Evolutionary conservation across 164 flowering plant genomes (phyloP), one percentile per base, ranked within the genome.

Genomic region (Warburgia ugandensis): DNA sequence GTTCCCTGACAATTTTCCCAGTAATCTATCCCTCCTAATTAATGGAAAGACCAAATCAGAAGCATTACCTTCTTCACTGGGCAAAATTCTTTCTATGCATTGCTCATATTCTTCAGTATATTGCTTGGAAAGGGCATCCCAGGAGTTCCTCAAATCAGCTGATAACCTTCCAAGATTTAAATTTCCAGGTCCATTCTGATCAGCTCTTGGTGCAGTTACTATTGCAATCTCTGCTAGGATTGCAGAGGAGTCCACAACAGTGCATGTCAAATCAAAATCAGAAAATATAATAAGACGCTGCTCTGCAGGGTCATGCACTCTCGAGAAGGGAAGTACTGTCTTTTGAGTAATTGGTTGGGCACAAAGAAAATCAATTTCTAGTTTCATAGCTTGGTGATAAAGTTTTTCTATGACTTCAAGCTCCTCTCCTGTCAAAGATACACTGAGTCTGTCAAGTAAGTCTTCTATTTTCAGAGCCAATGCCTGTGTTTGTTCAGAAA

Each of bases 241-340:
- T 64, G 98, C 96, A 50, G 94, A 83, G 25, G 98, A 92, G 74
- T 92, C 98, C 68, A 87, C 77, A 52, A 79, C 77, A 16, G 96
- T 74, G 74, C 98, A 88, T 25, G 98, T 92, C 77, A 88, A 69
- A 70, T 92, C 98, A 77, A 88, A 92, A 72, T 92, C 98, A 60
- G 91, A 80, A 69, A 92, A 88, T 65, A 92, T 49, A 37, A 79
- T 45, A 6, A 88, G 80, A 38, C 60, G 73, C 25, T 70, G 58
- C 56, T 70, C 70, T 20, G 66, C 73, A 53, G 76, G 71, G 30
- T 76, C 64, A 55, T 63, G 84, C 56, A 61, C 78, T 62, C 68
- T 69, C 14, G 54, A 67, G 44, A 92, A 61, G 48, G 98, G 96
- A 58, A 80, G 75, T 41, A 83, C 67, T 48, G 81, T 73, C 30